A percentile compares a stretch with the other conserved stretches of the same genome.
phyloP scores from a whole-genome alignment of 129 eudicot genomes.

The Centella asiatica region DNA sequence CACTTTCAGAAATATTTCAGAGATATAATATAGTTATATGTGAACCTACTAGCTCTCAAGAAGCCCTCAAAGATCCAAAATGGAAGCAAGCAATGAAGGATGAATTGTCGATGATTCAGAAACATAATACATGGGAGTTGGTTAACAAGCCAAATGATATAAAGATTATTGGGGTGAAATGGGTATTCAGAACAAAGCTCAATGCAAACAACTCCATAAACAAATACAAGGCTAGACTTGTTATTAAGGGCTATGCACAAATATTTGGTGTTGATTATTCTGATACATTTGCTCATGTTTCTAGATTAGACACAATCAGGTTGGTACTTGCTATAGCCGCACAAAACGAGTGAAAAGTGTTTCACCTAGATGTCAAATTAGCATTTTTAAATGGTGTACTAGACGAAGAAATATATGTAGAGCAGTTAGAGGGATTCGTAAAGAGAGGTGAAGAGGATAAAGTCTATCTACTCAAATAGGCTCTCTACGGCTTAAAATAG shows the following conservation, averaged over 20 bases:
- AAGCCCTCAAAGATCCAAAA: slow-evolving; percentile 1
- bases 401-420: too few relatives aligned
- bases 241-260: too few relatives aligned
- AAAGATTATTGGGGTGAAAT: neutral
- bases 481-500: too few relatives aligned
- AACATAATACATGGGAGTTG: too few relatives aligned
- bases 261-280: too few relatives aligned
- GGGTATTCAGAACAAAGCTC: slow-evolving; percentile 2
- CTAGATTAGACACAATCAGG: slow-evolving; percentile 10
- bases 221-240: slow-evolving; percentile 1
- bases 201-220: neutral
- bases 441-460: too few relatives aligned
- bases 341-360: slow-evolving; percentile 1
- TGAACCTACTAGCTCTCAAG: slow-evolving; percentile 10
- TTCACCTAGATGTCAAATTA: too few relatives aligned
- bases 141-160: too few relatives aligned
- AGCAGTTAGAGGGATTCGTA: too few relatives aligned
- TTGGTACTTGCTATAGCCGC: neutral
- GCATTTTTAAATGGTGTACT: too few relatives aligned
- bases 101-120: slow-evolving; percentile 4
- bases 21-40: neutral
- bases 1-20: slow-evolving; percentile 1
- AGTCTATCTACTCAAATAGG: too few relatives aligned
- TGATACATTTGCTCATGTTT: too few relatives aligned
- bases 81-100: slow-evolving; percentile 16